Evolutionary conservation across 495 filamentous ascomycete genomes (phyloP).

Genomic region (Mycothermus thermophilus): DNA sequence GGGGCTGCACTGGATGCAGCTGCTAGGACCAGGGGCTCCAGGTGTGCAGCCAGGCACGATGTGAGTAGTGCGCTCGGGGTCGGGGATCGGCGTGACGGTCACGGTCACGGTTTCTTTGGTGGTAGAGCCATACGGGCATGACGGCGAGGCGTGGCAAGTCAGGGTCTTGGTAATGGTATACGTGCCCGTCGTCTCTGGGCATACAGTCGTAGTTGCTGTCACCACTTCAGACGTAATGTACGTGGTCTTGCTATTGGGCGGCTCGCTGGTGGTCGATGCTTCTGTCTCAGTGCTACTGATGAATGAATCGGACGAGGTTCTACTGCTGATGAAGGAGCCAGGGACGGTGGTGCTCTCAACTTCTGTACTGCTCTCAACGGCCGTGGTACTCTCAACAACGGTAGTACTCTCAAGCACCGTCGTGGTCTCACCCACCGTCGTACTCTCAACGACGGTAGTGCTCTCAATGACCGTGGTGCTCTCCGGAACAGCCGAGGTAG

Average conservation of each 20-base stretch:
- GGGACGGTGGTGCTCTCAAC: neutral
- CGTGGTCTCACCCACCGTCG: no score
- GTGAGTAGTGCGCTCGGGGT: neutral
- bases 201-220: constrained; percentile 14
- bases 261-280: constrained; percentile 5
- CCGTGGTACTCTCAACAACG: neutral
- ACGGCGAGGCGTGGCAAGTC: neutral
- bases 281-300: neutral
- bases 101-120: neutral
- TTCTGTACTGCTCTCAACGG: neutral
- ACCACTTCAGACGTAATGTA: constrained; percentile 28
- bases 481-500: neutral
- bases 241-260: constrained; percentile 12
- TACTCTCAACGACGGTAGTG: no score
- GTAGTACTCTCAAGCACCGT: no score
- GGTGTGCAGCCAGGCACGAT: constrained; percentile 1
- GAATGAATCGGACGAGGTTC: neutral
- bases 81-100: neutral
- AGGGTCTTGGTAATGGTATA: constrained; percentile 4
- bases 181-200: constrained; percentile 12
- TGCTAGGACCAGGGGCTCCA: neutral
- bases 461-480: no score
- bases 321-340: neutral
- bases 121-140: no score
- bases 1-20: neutral